These are phyloP conservation scores for Albizia julibrissin DNA, from an alignment of 306 rosid species.

Conservation along the genomic window DNA sequence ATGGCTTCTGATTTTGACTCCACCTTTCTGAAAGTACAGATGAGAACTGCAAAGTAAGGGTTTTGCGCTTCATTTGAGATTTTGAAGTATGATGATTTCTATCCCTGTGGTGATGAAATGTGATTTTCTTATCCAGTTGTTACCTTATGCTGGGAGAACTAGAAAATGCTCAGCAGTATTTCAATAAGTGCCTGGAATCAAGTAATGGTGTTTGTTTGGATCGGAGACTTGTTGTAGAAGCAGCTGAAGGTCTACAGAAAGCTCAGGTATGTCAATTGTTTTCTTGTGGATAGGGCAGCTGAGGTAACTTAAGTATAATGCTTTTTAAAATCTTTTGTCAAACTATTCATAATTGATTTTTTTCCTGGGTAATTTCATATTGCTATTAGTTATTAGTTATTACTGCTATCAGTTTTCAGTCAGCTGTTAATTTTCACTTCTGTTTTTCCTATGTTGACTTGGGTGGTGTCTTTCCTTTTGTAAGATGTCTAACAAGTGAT, in stretches of 20 bases:
- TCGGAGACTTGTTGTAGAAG: conserved; percentile 76
- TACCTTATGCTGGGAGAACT: conserved; percentile 88
- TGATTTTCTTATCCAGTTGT: conserved; percentile 56
- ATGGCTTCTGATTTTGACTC: conserved; percentile 75
- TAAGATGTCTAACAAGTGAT: conserved; percentile 31
- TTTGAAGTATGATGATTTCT: conserved; percentile 15
- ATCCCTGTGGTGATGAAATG: neutral
- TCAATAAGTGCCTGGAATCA: conserved; percentile 64
- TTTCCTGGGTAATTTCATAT: conserved; percentile 18
- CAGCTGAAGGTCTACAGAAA: conserved; percentile 79
- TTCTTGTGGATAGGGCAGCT: conserved; percentile 24
- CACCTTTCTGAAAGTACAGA: conserved; percentile 69
- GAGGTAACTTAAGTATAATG: conserved; percentile 18
- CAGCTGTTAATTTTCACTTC: conserved; percentile 21
- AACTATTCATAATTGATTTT: conserved; percentile 11
- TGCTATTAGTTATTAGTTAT: conserved; percentile 10
- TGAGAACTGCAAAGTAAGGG: conserved; percentile 85
- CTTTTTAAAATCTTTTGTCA: neutral
- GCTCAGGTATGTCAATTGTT: conserved; percentile 69
- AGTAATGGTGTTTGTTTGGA: conserved; percentile 76
- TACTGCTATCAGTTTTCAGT: conserved; percentile 15
- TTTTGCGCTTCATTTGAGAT: conserved; percentile 34
- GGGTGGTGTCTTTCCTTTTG: conserved; percentile 6
- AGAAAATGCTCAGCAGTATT: conserved; percentile 60
- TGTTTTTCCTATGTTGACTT: conserved; percentile 12